Evolutionary conservation across 495 filamentous ascomycete genomes (phyloP).

Genomic region (Penicillium coprophilum): DNA sequence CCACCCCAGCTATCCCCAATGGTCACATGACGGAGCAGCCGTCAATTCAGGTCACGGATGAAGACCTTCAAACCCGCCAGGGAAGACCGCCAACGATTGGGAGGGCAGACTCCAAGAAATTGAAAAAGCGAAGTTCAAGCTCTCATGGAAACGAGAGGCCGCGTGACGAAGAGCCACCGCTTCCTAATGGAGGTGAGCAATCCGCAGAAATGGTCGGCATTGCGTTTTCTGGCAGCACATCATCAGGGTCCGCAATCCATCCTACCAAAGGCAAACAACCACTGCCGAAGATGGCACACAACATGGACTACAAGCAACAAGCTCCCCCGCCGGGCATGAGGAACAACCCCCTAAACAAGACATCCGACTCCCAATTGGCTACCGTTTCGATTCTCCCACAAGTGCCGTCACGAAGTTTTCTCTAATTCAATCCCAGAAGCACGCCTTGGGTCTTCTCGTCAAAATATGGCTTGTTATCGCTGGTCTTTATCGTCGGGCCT

Average conservation of each 20-base stretch:
- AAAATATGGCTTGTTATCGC: constrained; percentile 88
- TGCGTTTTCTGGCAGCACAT: constrained; percentile 37
- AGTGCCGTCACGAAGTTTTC: constrained; percentile 40
- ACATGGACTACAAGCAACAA: constrained; percentile 43
- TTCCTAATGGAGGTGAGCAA: constrained; percentile 17
- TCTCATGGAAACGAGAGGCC: constrained; percentile 27
- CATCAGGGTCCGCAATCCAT: constrained; percentile 23
- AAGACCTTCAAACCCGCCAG: constrained; percentile 28
- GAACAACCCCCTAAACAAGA: constrained; percentile 54
- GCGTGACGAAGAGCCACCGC: constrained; percentile 17
- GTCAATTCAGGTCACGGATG: constrained; percentile 51
- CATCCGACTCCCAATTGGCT: constrained; percentile 45
- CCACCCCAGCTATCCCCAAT: constrained; percentile 22
- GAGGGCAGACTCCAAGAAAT: constrained; percentile 44
- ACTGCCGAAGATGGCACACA: constrained; percentile 51
- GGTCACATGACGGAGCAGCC: constrained; percentile 36
- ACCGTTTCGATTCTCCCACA: constrained; percentile 48
- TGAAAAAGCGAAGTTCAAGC: constrained; percentile 47
- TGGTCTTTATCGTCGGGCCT: constrained; percentile 80
- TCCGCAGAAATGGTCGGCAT: constrained; percentile 41
- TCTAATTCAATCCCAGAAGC: constrained; percentile 48
- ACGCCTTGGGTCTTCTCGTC: constrained; percentile 62
- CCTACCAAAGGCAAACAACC: constrained; percentile 38
- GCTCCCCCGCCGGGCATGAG: constrained; percentile 44
- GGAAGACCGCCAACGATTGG: constrained; percentile 27